These are phyloP conservation scores for Cucurbita moschata DNA, from an alignment of 306 rosid species.

Conservation along the genomic window DNA sequence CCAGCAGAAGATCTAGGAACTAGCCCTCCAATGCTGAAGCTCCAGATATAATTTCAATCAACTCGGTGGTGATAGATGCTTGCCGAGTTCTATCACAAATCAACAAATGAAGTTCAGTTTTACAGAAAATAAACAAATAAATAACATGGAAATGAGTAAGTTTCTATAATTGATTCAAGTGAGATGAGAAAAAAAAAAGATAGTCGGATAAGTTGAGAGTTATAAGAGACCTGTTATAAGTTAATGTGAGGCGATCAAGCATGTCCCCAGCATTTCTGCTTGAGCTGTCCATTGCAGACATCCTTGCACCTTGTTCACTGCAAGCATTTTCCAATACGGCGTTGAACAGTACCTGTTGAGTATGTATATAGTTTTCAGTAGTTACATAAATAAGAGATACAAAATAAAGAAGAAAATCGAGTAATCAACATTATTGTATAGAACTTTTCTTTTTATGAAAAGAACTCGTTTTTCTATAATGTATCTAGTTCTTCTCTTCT, in stretches of 20 bases:
- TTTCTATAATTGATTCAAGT: background rate
- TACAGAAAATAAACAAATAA: background rate
- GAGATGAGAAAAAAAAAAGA: background rate
- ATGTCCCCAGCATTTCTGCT: conserved; percentile 98
- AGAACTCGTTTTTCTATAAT: too few relatives aligned
- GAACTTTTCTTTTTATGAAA: too few relatives aligned
- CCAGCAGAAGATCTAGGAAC: conserved; percentile 13
- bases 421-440: background rate
- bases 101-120: conserved; percentile 13
- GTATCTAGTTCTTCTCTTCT: background rate
- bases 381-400: background rate
- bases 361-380: background rate
- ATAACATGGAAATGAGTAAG: background rate
- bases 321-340: conserved; percentile 95
- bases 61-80: conserved; percentile 94
- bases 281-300: conserved; percentile 99
- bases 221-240: conserved; percentile 72
- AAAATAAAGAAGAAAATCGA: background rate
- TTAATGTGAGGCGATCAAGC: conserved; percentile 98
- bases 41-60: conserved; percentile 98
- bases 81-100: conserved; percentile 74
- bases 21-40: conserved; percentile 78
- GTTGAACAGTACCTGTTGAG: conserved; percentile 67
- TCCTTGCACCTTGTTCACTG: conserved; percentile 99
- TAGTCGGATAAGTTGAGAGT: conserved; percentile 26